These are phyloP conservation scores for Trichaptum fuscoviolaceum DNA, from an alignment of 768 basidiomycete species.

Conservation along the genomic window DNA sequence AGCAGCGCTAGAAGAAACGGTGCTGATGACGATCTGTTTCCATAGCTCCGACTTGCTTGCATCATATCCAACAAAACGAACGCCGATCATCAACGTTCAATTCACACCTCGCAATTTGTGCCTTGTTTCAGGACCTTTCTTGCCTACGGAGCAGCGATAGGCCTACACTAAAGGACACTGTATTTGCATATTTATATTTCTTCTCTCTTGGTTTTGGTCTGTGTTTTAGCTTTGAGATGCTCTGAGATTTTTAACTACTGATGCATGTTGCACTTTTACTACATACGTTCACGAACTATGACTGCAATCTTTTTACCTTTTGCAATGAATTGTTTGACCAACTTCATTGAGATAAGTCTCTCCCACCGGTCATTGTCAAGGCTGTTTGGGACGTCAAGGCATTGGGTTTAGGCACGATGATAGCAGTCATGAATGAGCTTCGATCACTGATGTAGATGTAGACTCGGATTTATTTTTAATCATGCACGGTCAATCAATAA, in stretches of 20 bases:
- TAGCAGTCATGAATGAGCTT: neutral
- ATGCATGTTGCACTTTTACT: neutral
- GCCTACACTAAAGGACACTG: neutral
- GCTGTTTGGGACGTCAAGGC: neutral
- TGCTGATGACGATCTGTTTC: conserved; percentile 7
- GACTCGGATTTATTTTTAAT: neutral
- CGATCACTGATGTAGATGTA: neutral
- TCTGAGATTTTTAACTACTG: neutral
- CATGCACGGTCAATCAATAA: neutral
- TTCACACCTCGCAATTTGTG: conserved; percentile 95
- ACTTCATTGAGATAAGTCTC: neutral
- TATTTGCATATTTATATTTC: neutral
- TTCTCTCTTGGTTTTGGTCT: neutral
- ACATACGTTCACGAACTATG: neutral
- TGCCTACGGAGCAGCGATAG: conserved; percentile 52
- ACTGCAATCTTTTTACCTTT: neutral
- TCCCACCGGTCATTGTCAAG: neutral
- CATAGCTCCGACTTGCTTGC: conserved; percentile 77
- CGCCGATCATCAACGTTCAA: conserved; percentile 86
- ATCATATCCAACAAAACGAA: conserved; percentile 94
- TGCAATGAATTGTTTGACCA: neutral
- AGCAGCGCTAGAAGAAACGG: neutral
- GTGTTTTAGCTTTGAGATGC: neutral
- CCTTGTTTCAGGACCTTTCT: conserved; percentile 75
- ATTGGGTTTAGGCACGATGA: neutral